A percentile compares a stretch with the other conserved stretches of the same genome.
phyloP scores from a whole-genome alignment of 2,329 filamentous ascomycete genomes.

The Grosmannia clavigera region DNA sequence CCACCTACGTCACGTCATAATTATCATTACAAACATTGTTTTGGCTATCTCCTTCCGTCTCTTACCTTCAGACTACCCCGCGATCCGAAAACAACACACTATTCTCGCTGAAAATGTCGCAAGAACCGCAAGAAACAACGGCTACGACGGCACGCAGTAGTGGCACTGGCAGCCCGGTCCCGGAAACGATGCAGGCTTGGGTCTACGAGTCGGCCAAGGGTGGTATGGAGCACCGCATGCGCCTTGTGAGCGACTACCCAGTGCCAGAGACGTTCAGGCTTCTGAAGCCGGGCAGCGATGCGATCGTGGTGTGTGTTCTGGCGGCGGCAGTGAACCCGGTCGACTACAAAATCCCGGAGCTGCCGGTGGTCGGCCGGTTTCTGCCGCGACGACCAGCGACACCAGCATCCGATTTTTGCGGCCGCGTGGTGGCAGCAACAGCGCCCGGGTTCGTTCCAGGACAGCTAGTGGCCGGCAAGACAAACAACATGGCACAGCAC shows the following conservation, averaged over 20 bases:
- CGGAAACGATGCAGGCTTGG: slow-evolving; percentile 14
- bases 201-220: slow-evolving; percentile 11
- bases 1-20: too few relatives aligned
- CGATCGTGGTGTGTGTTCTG: slow-evolving; percentile 30
- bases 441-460: slow-evolving; percentile 7
- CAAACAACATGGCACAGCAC: slow-evolving; percentile 1
- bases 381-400: slow-evolving; percentile 27
- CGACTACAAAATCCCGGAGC: slow-evolving; percentile 35
- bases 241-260: slow-evolving; percentile 15
- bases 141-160: neutral
- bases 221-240: slow-evolving; percentile 21
- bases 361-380: slow-evolving; percentile 24
- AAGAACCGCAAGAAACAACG: too few relatives aligned
- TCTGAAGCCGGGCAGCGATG: slow-evolving; percentile 13
- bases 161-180: neutral
- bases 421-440: slow-evolving; percentile 26
- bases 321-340: slow-evolving; percentile 33
- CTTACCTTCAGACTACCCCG: neutral
- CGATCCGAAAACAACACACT: neutral
- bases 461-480: slow-evolving; percentile 12
- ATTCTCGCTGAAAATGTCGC: too few relatives aligned
- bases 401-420: slow-evolving; percentile 38
- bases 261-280: slow-evolving; percentile 4
- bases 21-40: too few relatives aligned
- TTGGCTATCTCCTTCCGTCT: too few relatives aligned